Base-by-base conservation (phyloP, 805 yeast genomes). In the Hanseniaspora hatyaiensis region DNA sequence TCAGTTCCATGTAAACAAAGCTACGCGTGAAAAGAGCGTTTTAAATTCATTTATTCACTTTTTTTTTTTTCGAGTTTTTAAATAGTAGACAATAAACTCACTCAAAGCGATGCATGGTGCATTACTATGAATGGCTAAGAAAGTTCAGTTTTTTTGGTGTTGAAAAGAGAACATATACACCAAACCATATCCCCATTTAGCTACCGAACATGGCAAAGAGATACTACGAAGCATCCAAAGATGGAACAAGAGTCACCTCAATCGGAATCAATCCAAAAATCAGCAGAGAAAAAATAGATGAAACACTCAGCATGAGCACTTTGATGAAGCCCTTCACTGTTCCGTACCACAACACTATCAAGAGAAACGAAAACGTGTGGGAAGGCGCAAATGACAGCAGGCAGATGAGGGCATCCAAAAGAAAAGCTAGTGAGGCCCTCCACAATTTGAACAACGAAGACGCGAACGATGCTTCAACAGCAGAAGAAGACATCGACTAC, bases 221-320 rank as follows among this genome's bases (percentile, higher is more conserved):
- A 37, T 45, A 45, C 18, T 34, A 45, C n/a, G 49, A 45, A 12
- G 49, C 49, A 11, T 8, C 37, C 5, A 42, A 48, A 30, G 47
- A 48, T 37, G 52, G 54, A 68, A 34, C 16, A 9, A 66, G 66
- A 47, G 73, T 70, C 31, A 64, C 78, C 28, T 88, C 87, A 1
- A 74, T 78, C 1, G 89, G 88, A 1, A 82, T 82, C 1, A 82
- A 83, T 0, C 68, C 82, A 0, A 72, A 76, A n/a, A 68, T 70
- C 15, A 70, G 71, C 8, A 70, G 73, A 40, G 66, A 79, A 36
- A 78, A 79, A 6, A 67, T 80, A 19, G 66, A 72, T 15, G 68
- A 73, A 18, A 68, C 70, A 3, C 78, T 76, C 44, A 72, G 84
- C 2, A 62, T 69, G 2, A 65, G 60, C 6, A 65, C 73, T 19